Base-by-base conservation (phyloP, 2,329 filamentous ascomycete genomes). In the Neoascochyta sp. region DNA sequence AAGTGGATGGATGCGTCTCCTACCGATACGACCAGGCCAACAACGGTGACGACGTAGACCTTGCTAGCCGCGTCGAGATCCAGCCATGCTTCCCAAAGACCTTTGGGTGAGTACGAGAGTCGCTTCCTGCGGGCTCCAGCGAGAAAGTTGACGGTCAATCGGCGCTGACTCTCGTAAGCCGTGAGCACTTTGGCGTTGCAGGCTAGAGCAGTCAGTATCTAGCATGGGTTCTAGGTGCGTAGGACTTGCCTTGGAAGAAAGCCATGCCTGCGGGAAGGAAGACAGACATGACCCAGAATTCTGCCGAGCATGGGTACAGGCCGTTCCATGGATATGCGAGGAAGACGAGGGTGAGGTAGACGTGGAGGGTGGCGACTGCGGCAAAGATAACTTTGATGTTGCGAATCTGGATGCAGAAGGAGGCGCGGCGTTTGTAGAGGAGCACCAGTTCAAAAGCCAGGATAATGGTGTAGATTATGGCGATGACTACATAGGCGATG, bases 221-320 rank as follows among this genome's bases (percentile, higher is more conserved):
- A 34, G 16, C 30, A 7, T 4, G 13, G 13, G 7, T 3, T 6
- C 19, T 9, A 3, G 4, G 6, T 5, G 19, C 9, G 15, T 11
- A 7, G 9, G 12, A 24, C 36, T 27, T 42, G 60, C 59, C 54
- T 45, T 63, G 59, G 32, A 64, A 64, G 12, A 63, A 45, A 4
- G 59, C 59, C 54, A 64, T 62, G n/a, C 60, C 60, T 6, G 47
- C 52, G 6, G 60, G 60, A 8, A 62, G 41, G 20, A 62, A 61
- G 12, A 63, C 40, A 7, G 56, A 60, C 60, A 64, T 64, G 25
- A 63, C 50, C 58, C 57, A 62, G 33, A 58, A 64, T 28, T 63
- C 59, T n/a, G 57, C 59, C 7, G 50, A 43, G 29, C 57, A 62
- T 12, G 57, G 57, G 16, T 54, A 62, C 3, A 44, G 34, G 6